Evolutionary conservation across 1,139 yeast species (phyloP).

Genomic region (Candida glucosophila): DNA sequence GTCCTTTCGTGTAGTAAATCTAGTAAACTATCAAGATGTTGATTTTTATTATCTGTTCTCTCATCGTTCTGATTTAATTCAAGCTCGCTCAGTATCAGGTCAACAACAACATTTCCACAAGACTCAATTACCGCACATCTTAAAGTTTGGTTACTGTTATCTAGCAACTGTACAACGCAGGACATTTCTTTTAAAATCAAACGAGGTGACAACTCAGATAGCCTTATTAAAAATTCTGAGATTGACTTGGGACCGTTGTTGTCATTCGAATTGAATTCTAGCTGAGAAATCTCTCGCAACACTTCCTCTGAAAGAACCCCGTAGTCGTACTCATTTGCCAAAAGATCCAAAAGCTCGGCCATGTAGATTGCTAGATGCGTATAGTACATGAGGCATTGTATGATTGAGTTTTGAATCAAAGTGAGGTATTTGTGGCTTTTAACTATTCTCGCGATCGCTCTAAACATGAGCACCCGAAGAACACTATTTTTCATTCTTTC

Average conservation of each 20-base stretch:
- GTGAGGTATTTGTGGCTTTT: slow-evolving; percentile 66
- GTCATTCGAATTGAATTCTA: slow-evolving; percentile 73
- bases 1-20: slow-evolving; percentile 72
- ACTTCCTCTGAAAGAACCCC: slow-evolving; percentile 71
- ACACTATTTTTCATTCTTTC: slow-evolving; percentile 54
- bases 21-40: slow-evolving; percentile 51
- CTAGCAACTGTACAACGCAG: slow-evolving; percentile 63
- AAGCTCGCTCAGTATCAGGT: slow-evolving; percentile 41
- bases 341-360: slow-evolving; percentile 66
- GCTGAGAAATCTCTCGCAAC: slow-evolving; percentile 65
- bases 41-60: slow-evolving; percentile 31
- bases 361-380: slow-evolving; percentile 68
- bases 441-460: slow-evolving; percentile 59
- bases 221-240: slow-evolving; percentile 59
- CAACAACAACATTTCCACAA: slow-evolving; percentile 71
- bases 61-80: slow-evolving; percentile 10
- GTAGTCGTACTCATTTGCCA: slow-evolving; percentile 61
- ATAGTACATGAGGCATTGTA: slow-evolving; percentile 75
- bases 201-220: slow-evolving; percentile 70
- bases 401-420: slow-evolving; percentile 66
- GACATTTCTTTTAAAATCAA: slow-evolving; percentile 72
- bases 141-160: slow-evolving; percentile 69
- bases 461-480: slow-evolving; percentile 52
- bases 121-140: slow-evolving; percentile 88
- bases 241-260: slow-evolving; percentile 81